Base-by-base conservation (phyloP, 2,329 filamentous ascomycete species). In the Penicillium sp. region DNA sequence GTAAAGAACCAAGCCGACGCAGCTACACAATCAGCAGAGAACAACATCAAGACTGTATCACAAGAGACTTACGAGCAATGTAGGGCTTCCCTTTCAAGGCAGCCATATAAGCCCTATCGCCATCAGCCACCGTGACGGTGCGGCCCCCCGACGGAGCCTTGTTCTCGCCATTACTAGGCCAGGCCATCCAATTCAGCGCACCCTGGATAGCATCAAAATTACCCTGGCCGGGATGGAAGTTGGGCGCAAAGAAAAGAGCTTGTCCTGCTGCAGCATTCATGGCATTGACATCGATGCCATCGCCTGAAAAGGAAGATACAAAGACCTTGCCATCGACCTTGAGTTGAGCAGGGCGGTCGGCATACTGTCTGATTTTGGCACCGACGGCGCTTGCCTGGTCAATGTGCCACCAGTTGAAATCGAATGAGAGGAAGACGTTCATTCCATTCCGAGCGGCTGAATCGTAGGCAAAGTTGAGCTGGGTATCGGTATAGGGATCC, bases 371-470 rank as follows among this genome's bases (percentile, higher is more conserved):
- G 45, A 79, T 68, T 56, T 74, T 75, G 36, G 64, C 57, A 1
- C 74, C 76, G 14, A 75, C 70, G 10, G 62, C 64, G 6, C 60
- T 61, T 1, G 69, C 68, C 34, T 75, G 61, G 9, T 57, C 48
- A 6, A 58, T 56, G 24, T 58, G 48, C 62, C 69, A 76, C 70
- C 73, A 73, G 64, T 77, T 77, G 59, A 77, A 79, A 63, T 80
- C 77, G 50, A 80, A 80, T 1, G 77, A 79, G 51, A 80, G 72
- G 44, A 80, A 78, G 11, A 78, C 74, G 44, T 77, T 77, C 69
- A 80, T 76, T 38, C 64, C 62, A 47, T 67, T 64, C 6, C 64
- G 65, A 8, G 69, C 67, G 3, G 76, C 74, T 0, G 75, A 75
- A n/a, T 72, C 62, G 49, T 77, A 79, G 0, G 77, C 76, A 26